Conservation (phyloP, 805 yeast genomes). For the Nakazawaea anatomiae region DNA sequence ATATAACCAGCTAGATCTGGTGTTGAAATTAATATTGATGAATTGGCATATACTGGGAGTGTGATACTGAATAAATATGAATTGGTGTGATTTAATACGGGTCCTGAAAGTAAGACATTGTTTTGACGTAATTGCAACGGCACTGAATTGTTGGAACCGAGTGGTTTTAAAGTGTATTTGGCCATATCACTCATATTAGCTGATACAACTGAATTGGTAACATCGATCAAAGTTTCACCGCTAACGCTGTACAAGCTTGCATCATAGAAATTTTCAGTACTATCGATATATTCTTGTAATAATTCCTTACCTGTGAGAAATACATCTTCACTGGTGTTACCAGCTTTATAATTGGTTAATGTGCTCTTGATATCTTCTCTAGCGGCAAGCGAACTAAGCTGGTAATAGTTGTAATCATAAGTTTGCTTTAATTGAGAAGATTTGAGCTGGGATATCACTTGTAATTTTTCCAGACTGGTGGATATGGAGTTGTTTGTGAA, state of each 20-base stretch:
- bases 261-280: slow-evolving; percentile 56
- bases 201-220: slow-evolving; percentile 26
- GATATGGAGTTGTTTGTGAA: slow-evolving; percentile 57
- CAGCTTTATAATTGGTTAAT: slow-evolving; percentile 60
- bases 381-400: slow-evolving; percentile 57
- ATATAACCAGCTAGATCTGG: slow-evolving; percentile 67
- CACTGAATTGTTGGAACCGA: slow-evolving; percentile 37
- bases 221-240: slow-evolving; percentile 39
- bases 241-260: slow-evolving; percentile 65
- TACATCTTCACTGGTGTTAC: slow-evolving; percentile 51
- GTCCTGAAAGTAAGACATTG: slow-evolving; percentile 60
- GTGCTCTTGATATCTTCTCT: slow-evolving; percentile 58
- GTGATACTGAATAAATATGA: slow-evolving; percentile 67
- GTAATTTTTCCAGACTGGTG: slow-evolving; percentile 63
- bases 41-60: slow-evolving; percentile 65
- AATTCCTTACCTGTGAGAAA: slow-evolving; percentile 41
- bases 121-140: slow-evolving; percentile 37
- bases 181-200: slow-evolving; percentile 23
- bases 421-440: slow-evolving; percentile 74
- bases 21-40: slow-evolving; percentile 57
- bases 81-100: slow-evolving; percentile 38
- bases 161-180: slow-evolving; percentile 39
- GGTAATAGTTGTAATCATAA: slow-evolving; percentile 57
- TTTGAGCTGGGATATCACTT: slow-evolving; percentile 75
- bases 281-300: slow-evolving; percentile 55